Base-by-base conservation (phyloP, 768 basidiomycete genomes). In the Trametes gibbosa region DNA sequence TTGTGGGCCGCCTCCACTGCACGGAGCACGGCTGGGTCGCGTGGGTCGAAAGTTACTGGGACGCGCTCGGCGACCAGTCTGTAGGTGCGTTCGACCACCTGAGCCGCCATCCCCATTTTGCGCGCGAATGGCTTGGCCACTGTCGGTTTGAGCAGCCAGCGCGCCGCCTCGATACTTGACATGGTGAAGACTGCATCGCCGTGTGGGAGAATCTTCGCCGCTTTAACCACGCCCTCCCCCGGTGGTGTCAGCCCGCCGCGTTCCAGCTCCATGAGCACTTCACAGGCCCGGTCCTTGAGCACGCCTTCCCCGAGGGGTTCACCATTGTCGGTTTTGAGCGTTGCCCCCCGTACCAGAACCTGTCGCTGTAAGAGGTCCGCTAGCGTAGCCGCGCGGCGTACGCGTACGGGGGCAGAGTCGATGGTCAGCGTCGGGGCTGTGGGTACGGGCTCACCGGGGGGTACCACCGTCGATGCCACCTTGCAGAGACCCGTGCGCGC, bases 61-160 rank as follows among this genome's bases (percentile, higher is more conserved):
- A 56, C 54, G 0, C 45, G 46, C 43, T 56, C 37, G 1, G 46
- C 54, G 14, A 56, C 54, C 2, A 56, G 46, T 35, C 25, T 37
- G 23, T 56, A 56, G 4, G 47, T 56, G 35, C 45, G 45, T 17
- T 55, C 53, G 32, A 55, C 23, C 16, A 55, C 34, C n/a, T 55
- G 43, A 21, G 34, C 45, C 2, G 19, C 17, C 29, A 47, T 35
- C 1, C 53, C 53, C 53, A 55, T 55, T 29, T 55, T 55, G 19
- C 53, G 43, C 10, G 53, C 34, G 45, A 55, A 48, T n/a, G 32
- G 35, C 23, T 47, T 48, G 3, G 45, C 32, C 3, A 56, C 45
- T 2, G 42, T 10, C 21, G 54, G 45, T 23, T 48, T 47, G 54
- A 39, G 45, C 5, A 56, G 21, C 55, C 55, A 56, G 13, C 14